Evolutionary conservation across 305 asterid species (phyloP), one percentile per base, ranked within the genome.

Genomic region (Fraxinus dipetala): DNA sequence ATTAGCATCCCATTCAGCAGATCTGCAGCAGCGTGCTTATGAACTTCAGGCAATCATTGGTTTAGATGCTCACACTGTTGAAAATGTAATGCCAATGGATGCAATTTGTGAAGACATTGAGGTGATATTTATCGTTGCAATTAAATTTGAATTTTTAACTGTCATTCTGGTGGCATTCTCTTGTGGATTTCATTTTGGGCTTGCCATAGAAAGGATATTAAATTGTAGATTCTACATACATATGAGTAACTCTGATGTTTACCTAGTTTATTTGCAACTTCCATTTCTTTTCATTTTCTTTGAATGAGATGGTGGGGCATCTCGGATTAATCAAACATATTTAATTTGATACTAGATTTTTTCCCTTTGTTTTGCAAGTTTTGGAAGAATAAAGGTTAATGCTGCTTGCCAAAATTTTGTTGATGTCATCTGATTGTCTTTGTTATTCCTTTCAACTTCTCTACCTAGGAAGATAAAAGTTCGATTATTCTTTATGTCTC

Each of bases 21-120:
- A 93, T 86, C 91, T 96, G 83, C 99, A 96, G 89, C 99, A 96
- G 90, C 98, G 98, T 81, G 99, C 96, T 75, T 93, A 94, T 85
- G 98, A 96, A 88, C 93, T 94, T 84, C 95, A 91, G 89, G 92
- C 95, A 69, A 84, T 96, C 87, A 85, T 91, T 75, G 83, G 85
- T 82, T 87, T 94, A 82, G 95, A 93, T 90, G 92, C 96, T 79
- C 89, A 72, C 73, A 91, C 91, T 73, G 85, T 92, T 28, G 89
- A 88, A 86, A 86, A 86, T 87, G 86, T 94, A 87, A 90, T 96
- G 93, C 96, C 98, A 67, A 85, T 87, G 88, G 93, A 96, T 89
- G 94, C 98, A 70, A 91, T 94, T 78, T 93, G 93, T 90, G 92
- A 92, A 85, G 98, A 96, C 80, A 82, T 94, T 80, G 97, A 93